Percentiles rank a stretch among this genome's conserved stretches.
These are phyloP conservation scores for Lanmaoa rubissima DNA, from an alignment of 768 basidiomycete species.

Conservation along the genomic window DNA sequence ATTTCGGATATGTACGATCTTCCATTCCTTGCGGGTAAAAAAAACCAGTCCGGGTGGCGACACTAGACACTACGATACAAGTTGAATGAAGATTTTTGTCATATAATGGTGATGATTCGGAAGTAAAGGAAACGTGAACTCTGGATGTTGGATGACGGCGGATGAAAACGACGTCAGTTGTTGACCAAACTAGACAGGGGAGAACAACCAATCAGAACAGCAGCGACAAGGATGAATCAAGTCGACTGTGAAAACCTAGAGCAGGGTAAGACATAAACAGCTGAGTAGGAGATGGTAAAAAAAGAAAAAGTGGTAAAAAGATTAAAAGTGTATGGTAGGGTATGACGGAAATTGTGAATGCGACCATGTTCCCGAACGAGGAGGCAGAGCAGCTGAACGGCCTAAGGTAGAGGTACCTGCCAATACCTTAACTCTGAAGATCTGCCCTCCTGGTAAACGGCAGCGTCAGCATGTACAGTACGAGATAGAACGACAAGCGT, in stretches of 20 bases:
- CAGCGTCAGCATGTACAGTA: constrained; percentile 10
- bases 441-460: constrained; percentile 34
- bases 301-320: constrained; percentile 2
- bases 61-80: constrained; percentile 33
- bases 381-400: neutral
- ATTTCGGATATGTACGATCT: constrained; percentile 26
- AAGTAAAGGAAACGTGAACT: neutral
- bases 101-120: constrained; percentile 17
- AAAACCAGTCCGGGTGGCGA: constrained; percentile 15
- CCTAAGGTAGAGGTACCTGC: constrained; percentile 25
- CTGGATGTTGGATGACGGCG: neutral
- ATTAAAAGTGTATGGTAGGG: constrained; percentile 31
- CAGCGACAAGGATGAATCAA: constrained; percentile 16
- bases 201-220: constrained; percentile 18
- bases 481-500: constrained; percentile 5
- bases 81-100: constrained; percentile 26
- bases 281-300: constrained; percentile 9
- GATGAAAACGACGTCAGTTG: neutral
- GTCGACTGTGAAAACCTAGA: constrained; percentile 16
- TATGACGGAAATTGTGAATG: constrained; percentile 20
- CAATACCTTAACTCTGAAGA: constrained; percentile 34
- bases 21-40: constrained; percentile 28
- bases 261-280: constrained; percentile 25
- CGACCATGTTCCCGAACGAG: neutral
- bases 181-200: constrained; percentile 3